phyloP scores from a whole-genome alignment of 2,329 filamentous ascomycete genomes.

The Sporothrix schenckii region DNA sequence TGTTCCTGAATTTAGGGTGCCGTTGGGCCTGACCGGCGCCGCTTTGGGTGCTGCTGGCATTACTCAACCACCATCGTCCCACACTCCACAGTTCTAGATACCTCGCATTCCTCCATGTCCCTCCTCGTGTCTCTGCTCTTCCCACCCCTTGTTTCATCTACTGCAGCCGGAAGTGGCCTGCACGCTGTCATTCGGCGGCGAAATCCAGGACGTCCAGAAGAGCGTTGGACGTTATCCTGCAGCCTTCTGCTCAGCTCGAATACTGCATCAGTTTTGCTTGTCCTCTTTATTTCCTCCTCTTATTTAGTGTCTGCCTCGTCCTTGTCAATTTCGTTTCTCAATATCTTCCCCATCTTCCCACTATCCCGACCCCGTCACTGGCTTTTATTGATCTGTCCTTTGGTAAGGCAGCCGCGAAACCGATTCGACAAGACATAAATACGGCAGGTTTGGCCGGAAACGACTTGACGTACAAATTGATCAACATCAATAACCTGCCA shows the following conservation, averaged over 20 bases:
- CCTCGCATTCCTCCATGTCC: conserved; percentile 8
- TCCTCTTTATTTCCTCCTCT: background rate
- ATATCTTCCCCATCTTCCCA: background rate
- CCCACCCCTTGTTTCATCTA: conserved; percentile 29
- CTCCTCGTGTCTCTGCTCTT: conserved; percentile 10
- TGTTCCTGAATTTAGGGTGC: conserved; percentile 13
- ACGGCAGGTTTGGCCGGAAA: no score
- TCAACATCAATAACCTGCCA: background rate
- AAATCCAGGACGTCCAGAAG: background rate
- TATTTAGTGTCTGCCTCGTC: conserved; percentile 19
- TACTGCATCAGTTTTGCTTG: background rate
- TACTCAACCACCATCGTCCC: background rate
- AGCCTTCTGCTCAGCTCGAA: background rate
- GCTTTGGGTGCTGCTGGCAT: background rate
- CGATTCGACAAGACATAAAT: conserved; percentile 1
- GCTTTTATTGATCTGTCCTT: conserved; percentile 21
- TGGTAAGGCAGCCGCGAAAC: conserved; percentile 15
- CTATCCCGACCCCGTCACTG: background rate
- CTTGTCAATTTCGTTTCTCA: background rate
- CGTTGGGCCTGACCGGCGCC: background rate
- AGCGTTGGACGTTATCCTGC: conserved; percentile 4
- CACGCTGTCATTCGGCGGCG: conserved; percentile 27
- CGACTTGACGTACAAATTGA: no score
- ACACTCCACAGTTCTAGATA: conserved; percentile 1
- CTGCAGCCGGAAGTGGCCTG: conserved; percentile 28